These are phyloP conservation scores for Shiraia sp. DNA, from an alignment of 2,329 filamentous ascomycete species.

Conservation along the genomic window DNA sequence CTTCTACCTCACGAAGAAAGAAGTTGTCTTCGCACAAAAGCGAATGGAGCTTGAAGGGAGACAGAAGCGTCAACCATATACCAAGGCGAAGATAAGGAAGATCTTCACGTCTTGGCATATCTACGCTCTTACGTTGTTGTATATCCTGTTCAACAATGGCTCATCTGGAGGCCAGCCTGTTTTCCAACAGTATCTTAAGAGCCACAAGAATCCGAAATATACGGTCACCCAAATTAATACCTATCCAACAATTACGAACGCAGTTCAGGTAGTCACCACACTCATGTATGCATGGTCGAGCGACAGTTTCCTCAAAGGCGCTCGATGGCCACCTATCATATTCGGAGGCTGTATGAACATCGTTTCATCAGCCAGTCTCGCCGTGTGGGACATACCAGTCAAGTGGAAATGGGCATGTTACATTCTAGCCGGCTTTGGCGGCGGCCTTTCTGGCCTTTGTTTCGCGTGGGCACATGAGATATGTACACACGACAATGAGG, in stretches of 20 bases:
- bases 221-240: constrained; percentile 60
- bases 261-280: constrained; percentile 62
- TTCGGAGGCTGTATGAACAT: constrained; percentile 53
- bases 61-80: constrained; percentile 51
- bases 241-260: constrained; percentile 55
- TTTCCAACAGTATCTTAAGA: constrained; percentile 55
- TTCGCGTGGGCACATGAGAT: constrained; percentile 62
- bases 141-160: constrained; percentile 68
- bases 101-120: constrained; percentile 69
- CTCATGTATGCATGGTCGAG: constrained; percentile 69
- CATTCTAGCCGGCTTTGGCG: constrained; percentile 55
- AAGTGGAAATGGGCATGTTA: constrained; percentile 68
- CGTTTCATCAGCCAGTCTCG: constrained; percentile 50
- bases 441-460: constrained; percentile 53
- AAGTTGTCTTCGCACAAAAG: constrained; percentile 52
- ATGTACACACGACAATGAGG: constrained; percentile 62
- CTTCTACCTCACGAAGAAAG: constrained; percentile 52
- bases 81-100: constrained; percentile 58
- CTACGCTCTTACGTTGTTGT: constrained; percentile 61
- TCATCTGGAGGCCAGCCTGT: constrained; percentile 56
- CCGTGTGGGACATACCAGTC: constrained; percentile 52
- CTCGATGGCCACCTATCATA: constrained; percentile 66
- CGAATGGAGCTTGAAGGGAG: constrained; percentile 57
- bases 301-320: constrained; percentile 62
- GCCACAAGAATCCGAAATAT: constrained; percentile 50